Base-by-base conservation (phyloP, 208 protist species). In the Porcisia hertigi region DNA sequence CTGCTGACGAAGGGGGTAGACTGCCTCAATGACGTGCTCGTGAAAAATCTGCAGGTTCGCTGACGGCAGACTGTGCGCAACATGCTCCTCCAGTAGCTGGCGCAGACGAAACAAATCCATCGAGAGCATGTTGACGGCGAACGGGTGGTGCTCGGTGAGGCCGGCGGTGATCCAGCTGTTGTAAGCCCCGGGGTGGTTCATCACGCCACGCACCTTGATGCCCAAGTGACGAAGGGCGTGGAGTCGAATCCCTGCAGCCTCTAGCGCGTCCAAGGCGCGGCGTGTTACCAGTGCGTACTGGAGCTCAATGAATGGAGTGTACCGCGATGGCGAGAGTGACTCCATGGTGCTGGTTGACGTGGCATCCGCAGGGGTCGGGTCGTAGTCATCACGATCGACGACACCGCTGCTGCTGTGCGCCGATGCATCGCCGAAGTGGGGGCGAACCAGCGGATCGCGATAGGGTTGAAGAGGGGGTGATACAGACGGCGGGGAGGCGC, bases 121-220 rank as follows among this genome's bases (percentile, higher is more conserved):
- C 41, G 90, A 84, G 36, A 97, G 85, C 91, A 97, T 94, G 49
- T 90, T 92, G 23, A 92, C 82, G 2, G 94, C 88, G 60, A 97
- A 97, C 16, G 87, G 88, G 79, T 96, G 94, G 64, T 92, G 82
- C 81, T 97, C 94, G 18, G 78, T 85, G 55, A 97, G 80, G 30
- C 92, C 89, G 55, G 82, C 76, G 12, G 92, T 95, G 36, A 97
- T 79, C 87, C 86, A 95, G 62, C 69, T 94, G 86, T 97, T 92
- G 84, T 92, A 96, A 16, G 78, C 91, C 11, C 92, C 94, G 6
- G 94, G 92, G 81, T 97, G 94, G 76, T 97, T 92, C 74, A 95
- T 73, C 43, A 97, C 86, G 3, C 94, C 94, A 11, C 78, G 73
- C 54, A 97, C 94, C 41, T 81, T 77, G 43, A 93, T 87, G 30